Conservation (phyloP, 306 rosid genomes). For the Citrullus mucosospermus region DNA sequence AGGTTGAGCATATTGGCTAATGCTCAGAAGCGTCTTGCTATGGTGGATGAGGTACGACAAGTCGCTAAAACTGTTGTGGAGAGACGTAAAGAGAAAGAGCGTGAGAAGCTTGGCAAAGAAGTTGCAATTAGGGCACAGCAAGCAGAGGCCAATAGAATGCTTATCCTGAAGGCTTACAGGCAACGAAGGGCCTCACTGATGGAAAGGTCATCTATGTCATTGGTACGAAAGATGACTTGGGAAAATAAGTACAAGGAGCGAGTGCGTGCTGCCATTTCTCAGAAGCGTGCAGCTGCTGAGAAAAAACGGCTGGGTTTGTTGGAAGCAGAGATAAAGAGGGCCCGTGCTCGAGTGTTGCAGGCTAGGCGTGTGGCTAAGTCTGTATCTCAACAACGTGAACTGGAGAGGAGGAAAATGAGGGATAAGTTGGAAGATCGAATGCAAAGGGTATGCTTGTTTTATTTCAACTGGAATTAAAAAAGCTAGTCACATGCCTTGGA, state of each 20-base stretch:
- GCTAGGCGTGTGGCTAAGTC: constrained; percentile 62
- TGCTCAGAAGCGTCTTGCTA: constrained; percentile 79
- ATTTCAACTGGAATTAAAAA: constrained; percentile 1
- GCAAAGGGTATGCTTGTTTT: constrained; percentile 50
- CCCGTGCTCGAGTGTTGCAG: constrained; percentile 61
- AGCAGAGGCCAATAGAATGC: constrained; percentile 86
- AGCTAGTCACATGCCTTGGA: background rate
- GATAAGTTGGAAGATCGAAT: constrained; percentile 80
- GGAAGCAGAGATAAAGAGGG: constrained; percentile 86
- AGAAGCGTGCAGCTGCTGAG: constrained; percentile 87
- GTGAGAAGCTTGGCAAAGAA: constrained; percentile 55
- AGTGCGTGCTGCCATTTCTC: constrained; percentile 75
- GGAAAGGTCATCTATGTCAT: constrained; percentile 80
- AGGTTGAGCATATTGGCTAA: constrained; percentile 69
- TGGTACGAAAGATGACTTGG: constrained; percentile 62
- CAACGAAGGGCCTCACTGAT: constrained; percentile 77
- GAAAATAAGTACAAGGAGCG: constrained; percentile 84
- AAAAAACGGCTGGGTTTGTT: constrained; percentile 55
- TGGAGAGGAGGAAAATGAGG: constrained; percentile 66
- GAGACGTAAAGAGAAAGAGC: constrained; percentile 56
- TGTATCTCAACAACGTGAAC: constrained; percentile 79
- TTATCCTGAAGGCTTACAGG: constrained; percentile 56
- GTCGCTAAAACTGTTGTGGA: constrained; percentile 74
- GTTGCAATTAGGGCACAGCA: constrained; percentile 79
- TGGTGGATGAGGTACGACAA: constrained; percentile 74